Evolutionary conservation across 2,329 filamentous ascomycete genomes (phyloP), one percentile per base, ranked within the genome.

Genomic region (Metarhizium guizhouense): DNA sequence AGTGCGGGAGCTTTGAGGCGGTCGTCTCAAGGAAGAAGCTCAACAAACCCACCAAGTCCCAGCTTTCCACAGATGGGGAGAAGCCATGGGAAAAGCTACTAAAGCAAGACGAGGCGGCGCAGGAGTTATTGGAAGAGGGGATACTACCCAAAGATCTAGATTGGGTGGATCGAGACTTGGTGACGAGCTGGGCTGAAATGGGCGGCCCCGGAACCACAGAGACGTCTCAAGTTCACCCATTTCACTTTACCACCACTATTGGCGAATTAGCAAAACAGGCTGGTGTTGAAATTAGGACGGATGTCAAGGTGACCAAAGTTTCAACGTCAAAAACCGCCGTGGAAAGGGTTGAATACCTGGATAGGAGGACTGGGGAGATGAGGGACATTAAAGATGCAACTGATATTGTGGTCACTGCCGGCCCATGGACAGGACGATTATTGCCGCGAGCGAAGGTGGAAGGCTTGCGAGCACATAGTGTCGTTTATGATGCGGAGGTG

Each of bases 191-290:
- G 71, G 83, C 89, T 38, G 84, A 87, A 66, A 96, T 97, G 90
- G 90, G 90, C 29, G 61, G 67, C 1, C 74, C 75, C 2, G 85
- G 83, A 3, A 82, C 84, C 0, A 80, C 79, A 1, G 88, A 90
- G 58, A 97, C 94, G 1, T 89, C 94, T 0, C 94, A 99, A 71
- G 93, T 97, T 3, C 93, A 99, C 65, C 94, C 94, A 0, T 88
- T 86, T 59, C 85, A 90, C 48, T 97, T 99, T 67, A 97, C 94
- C 0, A 93, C 83, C 0, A 79, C 85, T 16, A 95, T 97, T 70
- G 89, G 88, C 4, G 76, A 83, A 47, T 77, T 96, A 13, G 91
- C 93, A 0, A 74, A 81, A 55, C 82, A 88, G 53, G 80, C 78
- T 30, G 88, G 88, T 2, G 83, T 81, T 60, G 80, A 85, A 25